phyloP scores from a whole-genome alignment of 805 yeast species.

The Kuraishia piskuri region DNA sequence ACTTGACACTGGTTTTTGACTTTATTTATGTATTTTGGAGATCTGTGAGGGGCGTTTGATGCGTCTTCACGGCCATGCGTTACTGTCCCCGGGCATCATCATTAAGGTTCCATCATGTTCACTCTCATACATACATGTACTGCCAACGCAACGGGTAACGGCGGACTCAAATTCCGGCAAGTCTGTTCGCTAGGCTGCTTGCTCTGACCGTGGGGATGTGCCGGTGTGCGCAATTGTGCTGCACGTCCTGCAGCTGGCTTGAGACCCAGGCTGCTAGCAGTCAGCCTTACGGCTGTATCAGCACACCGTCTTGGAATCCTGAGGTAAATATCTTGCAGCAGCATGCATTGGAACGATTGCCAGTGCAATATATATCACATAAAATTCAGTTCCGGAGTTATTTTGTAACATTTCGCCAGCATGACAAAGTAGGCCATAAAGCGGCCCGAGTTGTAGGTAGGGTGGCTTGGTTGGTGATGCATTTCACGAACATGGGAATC shows the following conservation, averaged over 20 bases:
- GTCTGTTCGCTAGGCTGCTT: background rate
- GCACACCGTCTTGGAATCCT: background rate
- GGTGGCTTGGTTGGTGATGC: too few species aligned
- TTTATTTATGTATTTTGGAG: background rate
- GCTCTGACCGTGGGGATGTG: background rate
- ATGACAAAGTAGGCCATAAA: too few species aligned
- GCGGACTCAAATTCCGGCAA: background rate
- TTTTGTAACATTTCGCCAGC: too few species aligned
- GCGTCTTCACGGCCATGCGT: background rate
- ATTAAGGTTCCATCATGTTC: background rate
- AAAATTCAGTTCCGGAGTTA: too few species aligned
- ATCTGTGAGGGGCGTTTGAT: background rate
- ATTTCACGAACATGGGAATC: too few species aligned
- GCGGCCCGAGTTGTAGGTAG: too few species aligned
- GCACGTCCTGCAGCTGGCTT: background rate
- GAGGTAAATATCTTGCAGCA: background rate
- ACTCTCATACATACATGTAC: background rate
- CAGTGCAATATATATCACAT: too few species aligned
- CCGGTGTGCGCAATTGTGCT: background rate
- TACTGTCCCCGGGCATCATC: background rate
- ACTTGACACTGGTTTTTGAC: too few species aligned
- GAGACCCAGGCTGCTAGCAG: background rate
- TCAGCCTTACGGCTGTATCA: background rate
- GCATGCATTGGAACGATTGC: background rate
- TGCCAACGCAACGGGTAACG: background rate